Base-by-base conservation (phyloP, 805 yeast genomes). In the Phaffomyces thermotolerans region DNA sequence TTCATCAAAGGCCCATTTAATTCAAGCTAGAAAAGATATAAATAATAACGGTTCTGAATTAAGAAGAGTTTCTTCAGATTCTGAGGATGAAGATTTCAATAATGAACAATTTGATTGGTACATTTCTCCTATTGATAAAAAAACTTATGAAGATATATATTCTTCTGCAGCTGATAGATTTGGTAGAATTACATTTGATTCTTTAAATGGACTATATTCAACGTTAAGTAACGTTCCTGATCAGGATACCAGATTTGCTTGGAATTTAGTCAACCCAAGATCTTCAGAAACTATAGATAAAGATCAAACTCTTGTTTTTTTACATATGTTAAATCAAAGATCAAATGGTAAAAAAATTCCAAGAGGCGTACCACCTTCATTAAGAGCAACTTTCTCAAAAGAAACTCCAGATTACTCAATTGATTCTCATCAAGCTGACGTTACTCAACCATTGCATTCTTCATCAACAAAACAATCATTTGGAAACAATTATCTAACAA, bases 211-310 rank as follows among this genome's bases (percentile, higher is more conserved):
- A 27, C 70, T 93, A 36, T 91, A 87, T 64, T 62, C 71, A 34
- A 76, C 88, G 18, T 74, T 91, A 44, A 62, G 66, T 30, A 78
- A 78, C 48, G 85, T 93, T 12, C 96, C 97, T 10, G 76, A 79
- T 43, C 75, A 90, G 5, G 99, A 90, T 62, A 73, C 89, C 7
- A 77, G 89, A 25, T 81, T 85, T 39, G 95, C 96, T 3, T 93
- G 99, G 98, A 88, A 87, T 62, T 68, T 93, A 46, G 95, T 93
- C 42, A 93, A 93, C 58, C 98, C 99, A 10, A 84, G 85, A 57
- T 80, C 84, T 43, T 78, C 79, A 41, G 87, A 82, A 56, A 83
- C 95, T 9, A 89, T 93, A 49, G 97, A 90, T 63, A 89, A 84
- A 56, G 98, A 93, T 65, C 98, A 95, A 62, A 80, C 89, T 22